phyloP scores from a whole-genome alignment of 2,329 filamentous ascomycete genomes.

The Ophiostoma angusticollis region DNA sequence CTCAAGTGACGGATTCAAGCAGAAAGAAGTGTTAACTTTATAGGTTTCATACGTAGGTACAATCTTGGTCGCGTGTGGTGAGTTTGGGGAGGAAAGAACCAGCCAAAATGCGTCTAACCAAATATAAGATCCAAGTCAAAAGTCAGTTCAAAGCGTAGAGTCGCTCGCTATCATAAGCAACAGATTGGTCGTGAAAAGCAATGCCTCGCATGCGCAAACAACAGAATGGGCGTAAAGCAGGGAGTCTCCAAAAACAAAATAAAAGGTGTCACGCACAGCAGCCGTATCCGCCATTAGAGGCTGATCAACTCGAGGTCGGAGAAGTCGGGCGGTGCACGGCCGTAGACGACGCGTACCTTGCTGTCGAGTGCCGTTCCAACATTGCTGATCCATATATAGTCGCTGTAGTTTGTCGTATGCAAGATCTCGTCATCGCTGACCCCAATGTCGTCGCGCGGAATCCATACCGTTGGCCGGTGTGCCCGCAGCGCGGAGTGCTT shows the following conservation, averaged over 20 bases:
- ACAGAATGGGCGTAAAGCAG: too few relatives aligned
- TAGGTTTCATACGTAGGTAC: too few relatives aligned
- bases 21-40: too few relatives aligned
- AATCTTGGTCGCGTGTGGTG: too few relatives aligned
- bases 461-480: conserved; percentile 80
- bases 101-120: too few relatives aligned
- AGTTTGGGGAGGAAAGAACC: too few relatives aligned
- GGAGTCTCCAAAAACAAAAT: background rate
- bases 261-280: background rate
- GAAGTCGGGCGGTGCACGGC: conserved; percentile 76
- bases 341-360: conserved; percentile 71
- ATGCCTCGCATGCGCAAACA: conserved; percentile 1
- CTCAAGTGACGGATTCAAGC: too few relatives aligned
- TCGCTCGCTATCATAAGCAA: too few relatives aligned
- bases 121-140: too few relatives aligned
- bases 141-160: too few relatives aligned
- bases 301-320: conserved; percentile 79
- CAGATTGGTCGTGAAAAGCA: too few relatives aligned
- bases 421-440: conserved; percentile 84
- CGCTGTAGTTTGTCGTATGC: conserved; percentile 62
- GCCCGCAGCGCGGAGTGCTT: conserved; percentile 80
- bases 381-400: conserved; percentile 85
- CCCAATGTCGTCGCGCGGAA: conserved; percentile 80
- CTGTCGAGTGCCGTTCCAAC: conserved; percentile 80
- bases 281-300: conserved; percentile 41